Evolutionary conservation across 306 rosid species (phyloP), one percentile per base, ranked within the genome.

Genomic region (Trichosanthes cucumerina): DNA sequence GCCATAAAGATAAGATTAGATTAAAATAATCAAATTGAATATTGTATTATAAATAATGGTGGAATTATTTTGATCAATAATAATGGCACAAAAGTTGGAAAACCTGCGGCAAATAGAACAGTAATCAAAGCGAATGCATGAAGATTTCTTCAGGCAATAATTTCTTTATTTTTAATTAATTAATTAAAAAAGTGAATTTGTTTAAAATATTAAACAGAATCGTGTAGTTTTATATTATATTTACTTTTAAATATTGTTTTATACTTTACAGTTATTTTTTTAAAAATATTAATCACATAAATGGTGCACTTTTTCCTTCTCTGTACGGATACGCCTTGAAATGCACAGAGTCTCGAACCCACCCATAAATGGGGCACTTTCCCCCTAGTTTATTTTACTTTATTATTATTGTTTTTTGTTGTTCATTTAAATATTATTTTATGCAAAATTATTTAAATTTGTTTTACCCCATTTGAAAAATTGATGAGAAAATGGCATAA

Each of bases 251-350:
- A 69, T 41, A 38, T 66, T 10, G 52, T 69, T 21, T 12, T 43
- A 43, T 23, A 41, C 76, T 43, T 43, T 70, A 44, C 36, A 69
- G 52, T 39, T 44, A 2, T 6, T 11, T 44, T 71, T 5, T 71
- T 46, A 4, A 46, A 46, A 46, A 46, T 71, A 46, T 46, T 14
- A 44, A 46, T 69, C 18, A 4, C n/a, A 69, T 69, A 41, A 71
- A 46, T 71, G 21, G 31, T 39, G 38, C 39, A 26, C 58, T 71
- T 71, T 71, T 71, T 26, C 77, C 75, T 46, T 4, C 2, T 16
- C 7, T 46, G 77, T 71, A 71, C 77, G 77, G 77, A 71, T 56
- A 47, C 39, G 75, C 34, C 7, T 69, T 39, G 53, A 69, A 69
- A 69, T 41, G 53, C 75, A 41, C 75, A 41, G 19, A 0, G 15